Percentiles rank a stretch among this genome's conserved stretches.
Evolutionary conservation across 2,329 filamentous ascomycete species (phyloP).

Genomic region (Trichoderma harzianum): DNA sequence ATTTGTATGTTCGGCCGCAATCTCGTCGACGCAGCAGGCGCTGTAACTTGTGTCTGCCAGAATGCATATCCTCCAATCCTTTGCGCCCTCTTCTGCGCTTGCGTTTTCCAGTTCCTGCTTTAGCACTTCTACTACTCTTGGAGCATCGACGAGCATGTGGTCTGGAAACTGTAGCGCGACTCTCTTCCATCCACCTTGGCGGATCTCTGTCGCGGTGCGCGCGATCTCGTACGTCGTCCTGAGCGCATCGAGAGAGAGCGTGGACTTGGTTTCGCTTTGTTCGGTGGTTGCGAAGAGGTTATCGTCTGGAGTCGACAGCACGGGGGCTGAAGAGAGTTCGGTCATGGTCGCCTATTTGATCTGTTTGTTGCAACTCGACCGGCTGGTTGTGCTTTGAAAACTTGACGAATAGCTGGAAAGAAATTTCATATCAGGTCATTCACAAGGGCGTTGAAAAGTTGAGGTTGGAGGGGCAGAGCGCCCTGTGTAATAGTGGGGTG

Average conservation of each 20-base stretch:
- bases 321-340: constrained; percentile 52
- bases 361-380: background rate
- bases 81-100: constrained; percentile 15
- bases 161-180: constrained; percentile 96
- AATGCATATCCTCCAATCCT: constrained; percentile 62
- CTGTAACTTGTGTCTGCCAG: constrained; percentile 96
- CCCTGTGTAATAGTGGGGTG: constrained; percentile 33
- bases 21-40: constrained; percentile 93
- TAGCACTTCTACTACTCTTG: constrained; percentile 66
- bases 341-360: constrained; percentile 35
- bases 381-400: background rate
- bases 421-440: constrained; percentile 9
- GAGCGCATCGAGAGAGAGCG: constrained; percentile 64
- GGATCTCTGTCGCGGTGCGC: constrained; percentile 73
- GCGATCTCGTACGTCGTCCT: constrained; percentile 78
- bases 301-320: constrained; percentile 63
- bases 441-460: background rate
- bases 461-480: constrained; percentile 16
- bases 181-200: constrained; percentile 65
- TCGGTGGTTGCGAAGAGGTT: constrained; percentile 53
- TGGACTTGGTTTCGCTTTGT: constrained; percentile 31
- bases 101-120: constrained; percentile 25
- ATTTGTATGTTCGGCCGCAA: constrained; percentile 88
- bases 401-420: background rate
- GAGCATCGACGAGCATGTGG: constrained; percentile 82